Conservation (phyloP, 805 yeast species). For the Hanseniaspora vineae region DNA sequence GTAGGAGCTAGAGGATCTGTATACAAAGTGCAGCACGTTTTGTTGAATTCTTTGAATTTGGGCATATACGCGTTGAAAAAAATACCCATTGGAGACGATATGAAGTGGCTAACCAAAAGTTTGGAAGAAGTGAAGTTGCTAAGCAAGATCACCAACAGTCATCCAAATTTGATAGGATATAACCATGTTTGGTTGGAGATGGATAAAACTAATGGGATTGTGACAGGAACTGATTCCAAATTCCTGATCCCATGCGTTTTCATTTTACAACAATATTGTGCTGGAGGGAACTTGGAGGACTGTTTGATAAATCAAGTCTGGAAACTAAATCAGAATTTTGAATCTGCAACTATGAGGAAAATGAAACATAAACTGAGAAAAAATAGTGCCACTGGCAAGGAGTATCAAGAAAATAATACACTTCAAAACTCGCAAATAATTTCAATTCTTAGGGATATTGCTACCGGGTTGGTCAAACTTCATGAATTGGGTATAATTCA, state of each 20-base stretch:
- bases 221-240: conserved; percentile 23
- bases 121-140: conserved; percentile 68
- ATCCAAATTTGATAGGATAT: conserved; percentile 60
- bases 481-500: conserved; percentile 72
- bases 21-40: conserved; percentile 67
- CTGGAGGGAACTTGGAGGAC: conserved; percentile 77
- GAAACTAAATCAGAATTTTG: conserved; percentile 25
- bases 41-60: conserved; percentile 49
- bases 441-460: conserved; percentile 53
- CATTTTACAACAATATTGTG: conserved; percentile 76
- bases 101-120: conserved; percentile 54
- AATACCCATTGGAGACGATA: conserved; percentile 70
- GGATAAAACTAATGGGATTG: conserved; percentile 37
- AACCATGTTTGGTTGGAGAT: conserved; percentile 89
- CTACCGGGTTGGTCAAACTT: conserved; percentile 56
- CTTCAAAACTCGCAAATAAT: conserved; percentile 50
- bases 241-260: conserved; percentile 51
- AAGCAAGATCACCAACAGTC: conserved; percentile 33
- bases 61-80: conserved; percentile 80
- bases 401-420: conserved; percentile 12
- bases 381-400: conserved; percentile 5
- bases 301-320: conserved; percentile 29
- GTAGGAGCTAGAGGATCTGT: conserved; percentile 81
- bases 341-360: conserved; percentile 28
- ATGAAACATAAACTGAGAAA: conserved; percentile 19